A percentile compares a stretch with the other conserved stretches of the same genome.
Conservation (phyloP, 1,284 basidiomycete genomes). For the Xerocomus cyaneibrunnescens region DNA sequence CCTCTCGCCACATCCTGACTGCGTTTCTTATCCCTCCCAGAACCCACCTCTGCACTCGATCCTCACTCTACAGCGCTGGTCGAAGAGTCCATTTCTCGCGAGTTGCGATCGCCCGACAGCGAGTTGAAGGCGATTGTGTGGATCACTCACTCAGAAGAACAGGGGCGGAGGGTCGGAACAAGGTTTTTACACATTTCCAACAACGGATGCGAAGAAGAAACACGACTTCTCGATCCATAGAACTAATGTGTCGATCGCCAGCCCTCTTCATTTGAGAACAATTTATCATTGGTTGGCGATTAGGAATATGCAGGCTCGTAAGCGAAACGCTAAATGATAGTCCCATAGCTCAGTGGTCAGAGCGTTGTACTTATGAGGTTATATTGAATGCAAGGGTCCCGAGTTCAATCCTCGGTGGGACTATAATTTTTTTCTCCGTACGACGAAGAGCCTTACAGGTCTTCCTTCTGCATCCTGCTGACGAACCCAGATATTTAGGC, state of each 20-base stretch:
- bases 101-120: constrained; percentile 49
- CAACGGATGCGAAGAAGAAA: constrained; percentile 49
- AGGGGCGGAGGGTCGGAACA: constrained; percentile 71
- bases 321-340: constrained; percentile 13
- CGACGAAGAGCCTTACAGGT: no score
- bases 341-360: constrained; percentile 42
- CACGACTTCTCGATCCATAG: constrained; percentile 24
- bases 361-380: constrained; percentile 42
- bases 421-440: constrained; percentile 25
- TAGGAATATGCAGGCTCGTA: not conserved
- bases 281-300: constrained; percentile 7
- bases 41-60: constrained; percentile 87
- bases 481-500: no score
- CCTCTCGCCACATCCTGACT: not conserved
- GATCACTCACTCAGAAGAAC: constrained; percentile 86
- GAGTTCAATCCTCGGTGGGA: constrained; percentile 42
- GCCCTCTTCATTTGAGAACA: not conserved
- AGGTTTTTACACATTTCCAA: constrained; percentile 57
- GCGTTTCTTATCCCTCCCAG: constrained; percentile 40
- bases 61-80: constrained; percentile 62
- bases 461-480: no score
- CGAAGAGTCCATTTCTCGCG: constrained; percentile 57
- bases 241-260: not conserved
- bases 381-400: constrained; percentile 40
- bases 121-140: constrained; percentile 75